A percentile compares a stretch with the other conserved stretches of the same genome.
These are phyloP conservation scores for Pseudogymnoascus sp. DNA, from an alignment of 2,329 filamentous ascomycete species.

Conservation along the genomic window DNA sequence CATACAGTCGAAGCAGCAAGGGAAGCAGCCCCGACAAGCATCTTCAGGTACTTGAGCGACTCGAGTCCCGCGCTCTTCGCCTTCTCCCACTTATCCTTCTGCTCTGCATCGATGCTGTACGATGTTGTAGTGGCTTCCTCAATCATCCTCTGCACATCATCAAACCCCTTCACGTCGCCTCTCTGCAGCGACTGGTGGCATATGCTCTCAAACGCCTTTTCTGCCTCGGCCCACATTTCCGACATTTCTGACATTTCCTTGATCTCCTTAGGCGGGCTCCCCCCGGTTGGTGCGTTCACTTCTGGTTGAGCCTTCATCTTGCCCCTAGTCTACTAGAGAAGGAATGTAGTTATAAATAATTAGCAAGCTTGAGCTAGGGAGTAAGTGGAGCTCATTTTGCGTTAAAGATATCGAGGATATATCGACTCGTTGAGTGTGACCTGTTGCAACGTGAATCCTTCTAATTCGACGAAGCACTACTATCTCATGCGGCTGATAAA, in stretches of 20 bases:
- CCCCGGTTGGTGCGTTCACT: neutral
- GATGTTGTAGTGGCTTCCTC: slow-evolving; percentile 14
- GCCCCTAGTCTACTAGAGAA: neutral
- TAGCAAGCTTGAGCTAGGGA: neutral
- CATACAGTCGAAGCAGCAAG: slow-evolving; percentile 20
- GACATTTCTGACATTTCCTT: neutral
- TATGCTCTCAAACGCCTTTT: slow-evolving; percentile 16
- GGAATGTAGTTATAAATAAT: neutral
- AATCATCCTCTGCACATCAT: slow-evolving; percentile 20
- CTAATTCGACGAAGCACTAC: neutral
- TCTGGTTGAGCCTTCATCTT: neutral
- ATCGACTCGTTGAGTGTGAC: too few relatives aligned
- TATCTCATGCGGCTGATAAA: neutral
- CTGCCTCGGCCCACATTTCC: neutral
- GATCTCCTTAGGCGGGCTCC: neutral
- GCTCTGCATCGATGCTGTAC: slow-evolving; percentile 8
- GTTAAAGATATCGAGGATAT: neutral
- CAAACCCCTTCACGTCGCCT: slow-evolving; percentile 21
- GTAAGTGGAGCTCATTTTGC: neutral
- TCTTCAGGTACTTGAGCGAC: slow-evolving; percentile 22
- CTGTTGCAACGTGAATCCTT: neutral
- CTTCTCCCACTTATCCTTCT: slow-evolving; percentile 20
- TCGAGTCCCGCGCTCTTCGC: slow-evolving; percentile 20
- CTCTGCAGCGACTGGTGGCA: slow-evolving; percentile 20
- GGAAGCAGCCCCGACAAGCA: slow-evolving; percentile 21